phyloP scores from a whole-genome alignment of 176 grass and related monocot genomes.

The Carex littledalei region DNA sequence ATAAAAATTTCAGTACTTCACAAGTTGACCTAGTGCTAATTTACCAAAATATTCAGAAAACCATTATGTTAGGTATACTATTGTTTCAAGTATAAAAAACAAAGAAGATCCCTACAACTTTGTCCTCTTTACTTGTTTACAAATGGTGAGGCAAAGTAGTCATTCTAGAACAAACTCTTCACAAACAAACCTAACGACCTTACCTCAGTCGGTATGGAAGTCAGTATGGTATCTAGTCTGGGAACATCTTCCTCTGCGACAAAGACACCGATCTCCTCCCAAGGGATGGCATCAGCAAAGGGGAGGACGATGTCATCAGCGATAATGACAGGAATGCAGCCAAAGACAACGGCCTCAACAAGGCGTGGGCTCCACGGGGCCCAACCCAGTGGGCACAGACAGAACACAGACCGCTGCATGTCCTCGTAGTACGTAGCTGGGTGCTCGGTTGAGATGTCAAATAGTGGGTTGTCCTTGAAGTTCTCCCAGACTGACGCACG shows the following conservation, averaged over 20 bases:
- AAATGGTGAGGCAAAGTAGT: neutral
- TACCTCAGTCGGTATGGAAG: constrained; percentile 64
- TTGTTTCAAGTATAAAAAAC: too few species aligned
- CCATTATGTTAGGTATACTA: neutral
- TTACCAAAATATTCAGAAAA: neutral
- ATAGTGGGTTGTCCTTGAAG: constrained; percentile 91
- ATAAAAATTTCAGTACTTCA: neutral
- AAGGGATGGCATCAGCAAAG: constrained; percentile 79
- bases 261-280: constrained; percentile 89
- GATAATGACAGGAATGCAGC: constrained; percentile 93
- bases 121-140: neutral
- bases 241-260: constrained; percentile 75
- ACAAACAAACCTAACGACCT: neutral
- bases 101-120: too few species aligned
- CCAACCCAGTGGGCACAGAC: constrained; percentile 88
- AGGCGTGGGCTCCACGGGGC: constrained; percentile 91
- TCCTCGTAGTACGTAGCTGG: constrained; percentile 87
- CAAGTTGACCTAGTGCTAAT: neutral
- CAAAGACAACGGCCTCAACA: constrained; percentile 84
- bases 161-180: neutral
- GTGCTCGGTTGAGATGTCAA: constrained; percentile 91
- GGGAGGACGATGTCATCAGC: constrained; percentile 87
- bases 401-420: constrained; percentile 90
- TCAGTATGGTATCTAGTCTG: constrained; percentile 78
- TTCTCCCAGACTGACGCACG: constrained; percentile 87